These are phyloP conservation scores for Fusarium zealandicum DNA, from an alignment of 2,329 filamentous ascomycete genomes.

Conservation along the genomic window DNA sequence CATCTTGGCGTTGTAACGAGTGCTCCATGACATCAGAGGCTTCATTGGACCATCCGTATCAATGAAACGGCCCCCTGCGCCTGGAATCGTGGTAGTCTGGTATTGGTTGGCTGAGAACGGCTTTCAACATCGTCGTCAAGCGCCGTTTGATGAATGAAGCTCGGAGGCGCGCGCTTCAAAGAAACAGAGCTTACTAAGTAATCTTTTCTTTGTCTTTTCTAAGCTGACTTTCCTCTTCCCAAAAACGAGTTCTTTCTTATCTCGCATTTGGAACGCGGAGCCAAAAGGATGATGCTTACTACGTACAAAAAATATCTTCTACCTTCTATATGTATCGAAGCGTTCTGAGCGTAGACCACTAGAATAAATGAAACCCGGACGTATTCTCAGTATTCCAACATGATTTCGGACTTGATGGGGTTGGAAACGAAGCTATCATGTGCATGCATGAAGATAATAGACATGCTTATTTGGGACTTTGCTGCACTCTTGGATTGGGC, in stretches of 20 bases:
- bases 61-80: slow-evolving; percentile 36
- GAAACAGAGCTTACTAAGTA: background rate
- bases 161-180: slow-evolving; percentile 9
- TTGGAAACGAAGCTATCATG: background rate
- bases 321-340: too few relatives aligned
- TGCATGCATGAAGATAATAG: background rate
- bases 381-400: too few relatives aligned
- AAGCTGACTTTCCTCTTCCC: too few relatives aligned
- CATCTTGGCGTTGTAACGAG: slow-evolving; percentile 15
- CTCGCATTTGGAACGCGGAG: too few relatives aligned
- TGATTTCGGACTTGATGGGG: too few relatives aligned
- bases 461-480: background rate
- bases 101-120: slow-evolving; percentile 27
- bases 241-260: too few relatives aligned
- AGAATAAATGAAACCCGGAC: too few relatives aligned
- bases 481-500: background rate
- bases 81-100: slow-evolving; percentile 15
- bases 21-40: slow-evolving; percentile 48
- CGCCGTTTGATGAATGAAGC: slow-evolving; percentile 5
- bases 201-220: background rate
- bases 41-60: slow-evolving; percentile 39
- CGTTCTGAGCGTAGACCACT: too few relatives aligned
- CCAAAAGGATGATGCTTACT: too few relatives aligned
- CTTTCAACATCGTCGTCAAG: background rate
- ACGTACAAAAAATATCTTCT: too few relatives aligned